These are phyloP conservation scores for Dactylellina leptospora DNA, from an alignment of 2,329 filamentous ascomycete species.

Conservation along the genomic window DNA sequence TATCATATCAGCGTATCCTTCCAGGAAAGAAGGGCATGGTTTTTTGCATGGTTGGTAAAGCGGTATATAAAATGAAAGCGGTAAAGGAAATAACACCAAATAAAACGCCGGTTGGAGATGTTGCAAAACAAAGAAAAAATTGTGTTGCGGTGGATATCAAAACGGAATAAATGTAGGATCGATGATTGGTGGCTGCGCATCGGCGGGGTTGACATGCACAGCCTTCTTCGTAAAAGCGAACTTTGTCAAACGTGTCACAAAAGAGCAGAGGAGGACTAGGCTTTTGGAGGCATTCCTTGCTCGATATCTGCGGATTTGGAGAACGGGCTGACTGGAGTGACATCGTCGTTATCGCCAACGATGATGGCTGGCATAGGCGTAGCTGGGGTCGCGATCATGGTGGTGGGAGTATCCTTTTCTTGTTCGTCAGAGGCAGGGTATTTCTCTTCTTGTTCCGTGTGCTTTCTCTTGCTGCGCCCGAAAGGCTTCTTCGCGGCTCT, in stretches of 20 bases:
- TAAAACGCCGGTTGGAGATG: neutral
- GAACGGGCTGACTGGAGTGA: constrained; percentile 48
- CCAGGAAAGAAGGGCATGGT: neutral
- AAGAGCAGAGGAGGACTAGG: constrained; percentile 8
- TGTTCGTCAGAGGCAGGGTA: constrained; percentile 7
- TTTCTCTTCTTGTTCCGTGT: constrained; percentile 16
- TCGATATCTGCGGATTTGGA: constrained; percentile 42
- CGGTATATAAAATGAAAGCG: neutral
- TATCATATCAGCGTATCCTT: constrained; percentile 17
- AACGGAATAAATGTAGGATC: constrained; percentile 2
- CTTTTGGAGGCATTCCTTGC: constrained; percentile 24
- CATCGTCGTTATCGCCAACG: constrained; percentile 40
- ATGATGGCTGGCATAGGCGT: constrained; percentile 33
- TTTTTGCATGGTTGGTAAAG: neutral
- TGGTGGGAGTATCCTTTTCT: constrained; percentile 35
- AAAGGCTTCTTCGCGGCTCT: constrained; percentile 47
- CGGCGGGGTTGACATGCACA: constrained; percentile 6
- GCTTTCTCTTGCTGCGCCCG: constrained; percentile 47
- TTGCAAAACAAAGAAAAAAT: constrained; percentile 11
- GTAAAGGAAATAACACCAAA: neutral
- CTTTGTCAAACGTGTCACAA: neutral
- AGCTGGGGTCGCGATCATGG: neutral
- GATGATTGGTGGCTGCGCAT: constrained; percentile 1
- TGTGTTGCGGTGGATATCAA: constrained; percentile 19
- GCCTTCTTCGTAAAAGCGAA: constrained; percentile 10